Percentiles rank a stretch among this genome's conserved stretches.
Evolutionary conservation across 2,329 filamentous ascomycete genomes (phyloP).

Genomic region (Fusarium drepaniforme): DNA sequence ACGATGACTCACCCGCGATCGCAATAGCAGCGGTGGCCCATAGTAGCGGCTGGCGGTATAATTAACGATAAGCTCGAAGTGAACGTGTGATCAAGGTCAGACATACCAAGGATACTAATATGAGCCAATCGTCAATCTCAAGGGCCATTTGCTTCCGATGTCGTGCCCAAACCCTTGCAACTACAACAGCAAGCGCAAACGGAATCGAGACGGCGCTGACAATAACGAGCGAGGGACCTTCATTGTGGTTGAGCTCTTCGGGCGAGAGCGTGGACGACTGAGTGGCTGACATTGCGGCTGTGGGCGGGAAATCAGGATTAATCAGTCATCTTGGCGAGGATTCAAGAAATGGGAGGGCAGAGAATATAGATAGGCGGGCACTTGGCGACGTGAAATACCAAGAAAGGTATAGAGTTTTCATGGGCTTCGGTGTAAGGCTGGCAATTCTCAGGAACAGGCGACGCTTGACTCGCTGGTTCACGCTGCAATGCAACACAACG

Average conservation of each 20-base stretch:
- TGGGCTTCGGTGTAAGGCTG: neutral
- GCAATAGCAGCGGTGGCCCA: neutral
- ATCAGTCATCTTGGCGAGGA: neutral
- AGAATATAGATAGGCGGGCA: neutral
- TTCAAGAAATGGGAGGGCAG: too few relatives aligned
- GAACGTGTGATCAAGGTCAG: neutral
- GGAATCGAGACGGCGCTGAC: neutral
- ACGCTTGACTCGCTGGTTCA: neutral
- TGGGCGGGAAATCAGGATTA: too few relatives aligned
- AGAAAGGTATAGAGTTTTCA: neutral
- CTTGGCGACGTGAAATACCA: neutral
- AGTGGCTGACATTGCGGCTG: neutral
- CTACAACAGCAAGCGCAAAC: neutral
- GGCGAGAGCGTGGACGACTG: neutral
- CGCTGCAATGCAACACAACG: neutral
- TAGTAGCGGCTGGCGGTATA: neutral
- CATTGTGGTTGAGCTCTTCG: neutral
- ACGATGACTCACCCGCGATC: neutral
- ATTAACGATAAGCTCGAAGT: neutral
- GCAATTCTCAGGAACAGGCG: neutral
- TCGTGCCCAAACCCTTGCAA: neutral
- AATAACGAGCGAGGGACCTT: neutral
- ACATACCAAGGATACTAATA: neutral
- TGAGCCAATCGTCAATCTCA: neutral
- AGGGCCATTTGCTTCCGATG: neutral